Conservation (phyloP, 768 basidiomycete species). For the Crucibulum laeve region DNA sequence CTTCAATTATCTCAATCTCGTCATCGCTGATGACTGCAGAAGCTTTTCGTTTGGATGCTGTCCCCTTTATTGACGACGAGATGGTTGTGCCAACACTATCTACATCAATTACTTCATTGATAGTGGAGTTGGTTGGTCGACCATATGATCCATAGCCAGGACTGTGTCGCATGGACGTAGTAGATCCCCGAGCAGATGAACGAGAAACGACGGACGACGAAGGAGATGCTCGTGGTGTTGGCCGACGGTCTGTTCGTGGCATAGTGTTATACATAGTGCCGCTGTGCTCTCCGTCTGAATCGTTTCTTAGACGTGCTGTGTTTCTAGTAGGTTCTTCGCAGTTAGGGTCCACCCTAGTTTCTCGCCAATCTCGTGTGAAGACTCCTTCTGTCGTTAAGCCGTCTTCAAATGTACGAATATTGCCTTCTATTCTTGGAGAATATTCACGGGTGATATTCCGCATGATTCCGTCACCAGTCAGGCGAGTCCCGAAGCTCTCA, state of each 20-base stretch:
- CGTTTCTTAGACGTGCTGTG: constrained; percentile 1
- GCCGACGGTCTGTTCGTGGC: constrained; percentile 15
- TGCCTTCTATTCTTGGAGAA: constrained; percentile 33
- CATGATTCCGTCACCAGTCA: constrained; percentile 57
- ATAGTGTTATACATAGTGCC: constrained; percentile 8
- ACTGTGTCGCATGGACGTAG: constrained; percentile 49
- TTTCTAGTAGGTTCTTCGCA: constrained; percentile 12
- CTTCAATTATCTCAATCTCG: constrained; percentile 51
- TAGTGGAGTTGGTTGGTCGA: constrained; percentile 39
- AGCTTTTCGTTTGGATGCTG: constrained; percentile 48
- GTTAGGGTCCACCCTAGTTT: constrained; percentile 51
- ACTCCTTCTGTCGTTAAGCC: constrained; percentile 56
- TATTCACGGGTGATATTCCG: constrained; percentile 20
- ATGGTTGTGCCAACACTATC: constrained; percentile 26
- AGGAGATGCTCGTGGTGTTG: constrained; percentile 32
- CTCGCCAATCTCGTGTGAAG: constrained; percentile 75
- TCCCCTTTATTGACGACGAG: constrained; percentile 17
- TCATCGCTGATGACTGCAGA: constrained; percentile 39
- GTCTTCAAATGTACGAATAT: constrained; percentile 62
- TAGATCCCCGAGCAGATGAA: constrained; percentile 44
- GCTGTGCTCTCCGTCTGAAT: constrained; percentile 14
- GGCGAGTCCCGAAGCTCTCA: constrained; percentile 61
- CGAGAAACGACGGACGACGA: constrained; percentile 38
- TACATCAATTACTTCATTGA: constrained; percentile 38
- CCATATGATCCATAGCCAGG: constrained; percentile 37